Conservation (phyloP, 78 protist genomes). For the Dictyostelium citrinum region DNA sequence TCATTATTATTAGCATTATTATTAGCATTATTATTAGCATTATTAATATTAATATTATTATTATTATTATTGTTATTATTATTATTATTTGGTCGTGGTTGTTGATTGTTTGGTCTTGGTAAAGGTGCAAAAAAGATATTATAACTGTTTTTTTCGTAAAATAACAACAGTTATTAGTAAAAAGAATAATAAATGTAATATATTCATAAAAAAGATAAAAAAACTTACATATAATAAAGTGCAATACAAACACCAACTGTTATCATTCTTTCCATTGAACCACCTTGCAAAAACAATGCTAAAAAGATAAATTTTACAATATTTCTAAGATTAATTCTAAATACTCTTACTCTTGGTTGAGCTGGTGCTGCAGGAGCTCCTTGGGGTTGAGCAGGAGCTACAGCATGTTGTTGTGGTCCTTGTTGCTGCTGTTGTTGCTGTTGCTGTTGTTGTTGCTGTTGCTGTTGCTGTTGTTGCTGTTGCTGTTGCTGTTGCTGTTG, state of each 20-base stretch:
- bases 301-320: neutral
- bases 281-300: constrained; percentile 16
- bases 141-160: neutral
- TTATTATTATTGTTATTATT: no score
- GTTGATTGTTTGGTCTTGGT: neutral
- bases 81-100: no score
- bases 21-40: neutral
- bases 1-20: neutral
- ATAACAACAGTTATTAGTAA: neutral
- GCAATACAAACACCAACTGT: neutral
- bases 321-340: constrained; percentile 19
- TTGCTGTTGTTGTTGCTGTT: neutral
- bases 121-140: neutral
- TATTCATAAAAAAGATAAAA: neutral
- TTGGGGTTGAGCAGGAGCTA: neutral
- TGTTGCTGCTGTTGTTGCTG: neutral
- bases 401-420: neutral
- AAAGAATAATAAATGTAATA: neutral
- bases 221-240: neutral
- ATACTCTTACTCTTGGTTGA: neutral
- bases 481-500: neutral
- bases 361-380: neutral
- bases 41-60: neutral
- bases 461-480: neutral
- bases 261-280: constrained; percentile 12